Percentiles rank a stretch among this genome's conserved stretches.
Conservation (phyloP, 2,329 filamentous ascomycete genomes). For the Alternaria tenuissima region DNA sequence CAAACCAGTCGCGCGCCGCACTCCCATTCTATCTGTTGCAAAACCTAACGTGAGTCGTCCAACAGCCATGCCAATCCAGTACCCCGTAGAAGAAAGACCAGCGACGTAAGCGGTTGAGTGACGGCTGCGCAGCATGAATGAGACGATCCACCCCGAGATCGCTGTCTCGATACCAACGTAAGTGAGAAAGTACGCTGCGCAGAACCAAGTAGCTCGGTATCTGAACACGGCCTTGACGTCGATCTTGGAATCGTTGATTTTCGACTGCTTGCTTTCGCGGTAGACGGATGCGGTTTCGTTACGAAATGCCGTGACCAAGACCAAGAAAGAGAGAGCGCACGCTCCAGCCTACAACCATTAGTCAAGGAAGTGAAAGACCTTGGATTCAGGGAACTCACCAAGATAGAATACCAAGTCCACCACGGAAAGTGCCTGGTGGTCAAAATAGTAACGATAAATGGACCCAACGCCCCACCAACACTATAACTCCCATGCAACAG, state of each 20-base stretch:
- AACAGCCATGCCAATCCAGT: constrained; percentile 57
- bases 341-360: constrained; percentile 9
- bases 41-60: constrained; percentile 47
- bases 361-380: neutral
- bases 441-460: constrained; percentile 48
- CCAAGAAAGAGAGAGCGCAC: constrained; percentile 27
- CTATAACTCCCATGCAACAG: constrained; percentile 55
- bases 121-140: constrained; percentile 56
- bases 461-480: constrained; percentile 51
- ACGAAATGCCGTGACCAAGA: constrained; percentile 51
- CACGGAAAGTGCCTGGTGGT: constrained; percentile 36
- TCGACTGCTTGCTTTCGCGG: constrained; percentile 31
- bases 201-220: constrained; percentile 52
- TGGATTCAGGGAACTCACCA: constrained; percentile 40
- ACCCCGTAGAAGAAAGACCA: constrained; percentile 54
- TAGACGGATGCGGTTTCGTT: constrained; percentile 46
- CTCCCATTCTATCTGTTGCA: constrained; percentile 39
- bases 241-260: constrained; percentile 5
- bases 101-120: constrained; percentile 49
- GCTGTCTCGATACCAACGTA: constrained; percentile 58
- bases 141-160: constrained; percentile 58
- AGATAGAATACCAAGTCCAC: constrained; percentile 53
- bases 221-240: constrained; percentile 39
- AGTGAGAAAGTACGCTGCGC: constrained; percentile 54
- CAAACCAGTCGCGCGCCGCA: constrained; percentile 33